Base-by-base conservation (phyloP, 2,329 filamentous ascomycete genomes). In the Clarireedia sp. region DNA sequence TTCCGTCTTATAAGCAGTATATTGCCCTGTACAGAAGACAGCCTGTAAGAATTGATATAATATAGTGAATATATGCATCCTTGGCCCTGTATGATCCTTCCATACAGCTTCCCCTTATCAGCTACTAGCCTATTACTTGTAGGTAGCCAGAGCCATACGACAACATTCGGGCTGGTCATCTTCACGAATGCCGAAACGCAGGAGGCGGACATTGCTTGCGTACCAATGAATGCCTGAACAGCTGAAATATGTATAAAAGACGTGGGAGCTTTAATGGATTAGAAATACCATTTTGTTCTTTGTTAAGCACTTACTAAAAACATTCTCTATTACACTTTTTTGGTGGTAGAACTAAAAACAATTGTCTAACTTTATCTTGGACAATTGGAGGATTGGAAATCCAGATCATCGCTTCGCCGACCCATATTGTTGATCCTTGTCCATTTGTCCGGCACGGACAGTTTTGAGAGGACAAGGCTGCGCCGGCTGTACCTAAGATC, bases 401-500 rank as follows among this genome's bases (percentile, higher is more conserved):
- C 29, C 29, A 14, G 29, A 33, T 33, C 29, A 33, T 33, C 29
- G 29, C 29, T 33, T 33, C 29, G 12, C 29, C 29, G 29, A 33
- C 29, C 17, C 40, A 43, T 9, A 19, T 41, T 23, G 40, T 21
- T 23, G 40, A 43, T 43, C 40, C 40, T n/a, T 43, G 40, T 43
- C 21, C 9, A 43, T 43, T 43, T 19, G 40, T 21, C n/a, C 40
- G 17, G 21, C 51, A 54, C 51, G 44, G 51, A 48, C 48, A 12
- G 33, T 33, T 23, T 40, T 19, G 23, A 54, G 45, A 45, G 21
- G 41, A 21, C 53, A 56, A 56, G 54, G 54, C 54, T 56, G 54
- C 43, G 48, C 17, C 17, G 36, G 37, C 37, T 17, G 23, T 43
- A 21, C 43, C 24, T 38, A 51, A 55, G 33, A 51, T 51, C 54